phyloP scores from a whole-genome alignment of 345 rosid genomes.

The Diplotaxis tenuifolia region DNA sequence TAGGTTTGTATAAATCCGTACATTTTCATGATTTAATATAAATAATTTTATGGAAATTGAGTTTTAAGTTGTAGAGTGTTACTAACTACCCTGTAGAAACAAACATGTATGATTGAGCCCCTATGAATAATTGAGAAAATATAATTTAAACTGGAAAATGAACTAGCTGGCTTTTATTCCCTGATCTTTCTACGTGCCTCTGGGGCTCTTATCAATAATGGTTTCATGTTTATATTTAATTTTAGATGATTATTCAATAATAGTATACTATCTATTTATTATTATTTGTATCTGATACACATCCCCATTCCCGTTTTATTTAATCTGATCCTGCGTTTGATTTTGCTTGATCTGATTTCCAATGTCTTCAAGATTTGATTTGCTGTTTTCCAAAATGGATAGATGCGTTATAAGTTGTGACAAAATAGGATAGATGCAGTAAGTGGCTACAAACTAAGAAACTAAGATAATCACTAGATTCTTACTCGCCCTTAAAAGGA shows the following conservation, averaged over 20 bases:
- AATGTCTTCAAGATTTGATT: slow-evolving; percentile 14
- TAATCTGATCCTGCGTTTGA: slow-evolving; percentile 21
- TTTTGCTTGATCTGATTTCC: slow-evolving; percentile 25
- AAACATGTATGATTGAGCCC: slow-evolving; percentile 5
- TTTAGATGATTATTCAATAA: slow-evolving; percentile 1
- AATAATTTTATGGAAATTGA: neutral
- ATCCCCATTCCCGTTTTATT: neutral
- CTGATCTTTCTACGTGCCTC: slow-evolving; percentile 30
- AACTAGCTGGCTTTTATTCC: slow-evolving; percentile 28
- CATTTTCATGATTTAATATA: neutral
- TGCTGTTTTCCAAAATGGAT: slow-evolving; percentile 20
- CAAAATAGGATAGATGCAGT: neutral
- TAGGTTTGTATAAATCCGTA: slow-evolving; percentile 25
- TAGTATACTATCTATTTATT: neutral
- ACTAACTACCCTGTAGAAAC: slow-evolving; percentile 31
- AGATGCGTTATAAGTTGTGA: neutral
- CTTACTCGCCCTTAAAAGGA: too few species aligned
- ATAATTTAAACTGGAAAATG: neutral
- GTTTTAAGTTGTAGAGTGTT: slow-evolving; percentile 21
- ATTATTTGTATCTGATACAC: too few species aligned
- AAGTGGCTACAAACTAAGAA: neutral
- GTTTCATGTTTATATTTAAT: slow-evolving; percentile 18
- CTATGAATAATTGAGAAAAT: slow-evolving; percentile 23
- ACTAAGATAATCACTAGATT: too few species aligned
- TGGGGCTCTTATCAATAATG: slow-evolving; percentile 25